Percentiles rank a stretch among this genome's conserved stretches.
Conservation (phyloP, 2,329 filamentous ascomycete genomes). For the Sporothrix pallida region DNA sequence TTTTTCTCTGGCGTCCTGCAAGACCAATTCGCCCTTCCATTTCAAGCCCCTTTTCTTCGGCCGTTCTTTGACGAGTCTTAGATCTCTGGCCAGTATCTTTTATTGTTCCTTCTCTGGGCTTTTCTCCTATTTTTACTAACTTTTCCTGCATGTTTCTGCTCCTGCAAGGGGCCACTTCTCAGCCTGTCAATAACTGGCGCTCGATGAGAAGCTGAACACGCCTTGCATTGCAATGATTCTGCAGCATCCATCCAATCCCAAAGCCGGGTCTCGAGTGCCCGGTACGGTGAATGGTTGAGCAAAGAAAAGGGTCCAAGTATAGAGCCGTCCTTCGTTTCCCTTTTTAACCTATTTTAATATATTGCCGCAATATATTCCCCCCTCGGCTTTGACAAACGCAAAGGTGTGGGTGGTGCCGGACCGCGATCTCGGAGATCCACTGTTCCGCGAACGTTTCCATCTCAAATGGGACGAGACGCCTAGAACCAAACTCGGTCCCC, state of each 20-base stretch:
- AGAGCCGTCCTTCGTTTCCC: background rate
- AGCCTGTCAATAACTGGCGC: conserved; percentile 1
- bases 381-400: conserved; percentile 20
- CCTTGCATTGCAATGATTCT: background rate
- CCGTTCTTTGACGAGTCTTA: background rate
- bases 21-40: background rate
- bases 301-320: background rate
- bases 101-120: background rate
- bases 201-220: background rate
- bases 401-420: conserved; percentile 21
- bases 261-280: background rate
- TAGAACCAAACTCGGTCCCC: background rate
- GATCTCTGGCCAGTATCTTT: background rate
- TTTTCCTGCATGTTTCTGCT: background rate
- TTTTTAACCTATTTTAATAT: conserved; percentile 3
- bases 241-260: background rate
- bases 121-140: background rate
- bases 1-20: background rate
- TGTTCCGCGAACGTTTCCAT: conserved; percentile 3
- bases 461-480: conserved; percentile 20
- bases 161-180: conserved; percentile 1
- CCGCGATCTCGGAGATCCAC: conserved; percentile 30
- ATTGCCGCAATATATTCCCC: conserved; percentile 11
- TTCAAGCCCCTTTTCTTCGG: background rate
- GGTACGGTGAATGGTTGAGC: background rate